Conservation (phyloP, 2,329 filamentous ascomycete species). For the Aspergillus brasiliensis region DNA sequence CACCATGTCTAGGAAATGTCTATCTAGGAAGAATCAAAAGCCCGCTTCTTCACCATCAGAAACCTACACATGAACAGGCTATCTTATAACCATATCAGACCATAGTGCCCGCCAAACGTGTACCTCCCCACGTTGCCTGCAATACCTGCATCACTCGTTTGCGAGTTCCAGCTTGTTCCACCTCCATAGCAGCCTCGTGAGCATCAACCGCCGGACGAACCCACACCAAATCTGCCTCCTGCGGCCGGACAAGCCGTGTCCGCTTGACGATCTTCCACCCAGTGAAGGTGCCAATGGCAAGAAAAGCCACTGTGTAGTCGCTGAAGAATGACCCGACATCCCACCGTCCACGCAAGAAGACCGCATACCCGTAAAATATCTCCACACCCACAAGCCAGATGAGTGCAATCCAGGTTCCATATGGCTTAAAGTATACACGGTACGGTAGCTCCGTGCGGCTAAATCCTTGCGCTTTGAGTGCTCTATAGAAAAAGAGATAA, state of each 20-base stretch:
- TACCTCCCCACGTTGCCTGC: background rate
- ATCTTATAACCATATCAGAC: background rate
- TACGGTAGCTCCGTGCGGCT: slow-evolving; percentile 60
- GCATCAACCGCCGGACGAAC: slow-evolving; percentile 12
- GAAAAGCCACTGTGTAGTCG: slow-evolving; percentile 59
- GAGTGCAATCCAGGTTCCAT: slow-evolving; percentile 43
- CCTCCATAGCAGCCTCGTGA: slow-evolving; percentile 9
- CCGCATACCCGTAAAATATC: slow-evolving; percentile 57
- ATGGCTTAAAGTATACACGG: slow-evolving; percentile 61
- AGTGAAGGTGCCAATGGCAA: slow-evolving; percentile 55
- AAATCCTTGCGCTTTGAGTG: slow-evolving; percentile 53
- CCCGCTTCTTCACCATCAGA: no score
- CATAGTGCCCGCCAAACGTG: background rate
- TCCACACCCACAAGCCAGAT: slow-evolving; percentile 13
- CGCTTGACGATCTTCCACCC: slow-evolving; percentile 66
- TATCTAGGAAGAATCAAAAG: no score
- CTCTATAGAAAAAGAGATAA: slow-evolving; percentile 62
- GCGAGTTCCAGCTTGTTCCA: background rate
- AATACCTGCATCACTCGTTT: background rate
- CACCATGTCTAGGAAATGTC: no score
- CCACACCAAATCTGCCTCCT: slow-evolving; percentile 58
- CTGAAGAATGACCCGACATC: slow-evolving; percentile 46
- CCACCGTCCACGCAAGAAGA: slow-evolving; percentile 46
- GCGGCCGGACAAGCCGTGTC: slow-evolving; percentile 55
- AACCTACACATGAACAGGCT: no score